phyloP scores from a whole-genome alignment of 306 rosid genomes.

The Quercus variabilis region DNA sequence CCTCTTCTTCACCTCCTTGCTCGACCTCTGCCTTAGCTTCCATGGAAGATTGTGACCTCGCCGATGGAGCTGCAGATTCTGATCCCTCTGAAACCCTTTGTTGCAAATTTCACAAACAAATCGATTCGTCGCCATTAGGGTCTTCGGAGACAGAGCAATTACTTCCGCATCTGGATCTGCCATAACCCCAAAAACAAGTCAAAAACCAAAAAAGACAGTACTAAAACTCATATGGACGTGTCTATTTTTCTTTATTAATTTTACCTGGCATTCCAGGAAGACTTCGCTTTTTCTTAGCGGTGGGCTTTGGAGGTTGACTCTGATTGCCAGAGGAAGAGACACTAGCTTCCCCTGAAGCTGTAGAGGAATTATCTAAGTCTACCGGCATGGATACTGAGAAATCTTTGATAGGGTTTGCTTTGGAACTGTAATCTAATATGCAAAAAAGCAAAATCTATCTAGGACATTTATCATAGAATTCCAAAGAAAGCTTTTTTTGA shows the following conservation, averaged over 20 bases:
- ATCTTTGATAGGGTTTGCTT: conserved; percentile 6
- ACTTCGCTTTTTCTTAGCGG: conserved; percentile 71
- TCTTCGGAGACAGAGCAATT: conserved; percentile 83
- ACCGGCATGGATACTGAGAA: conserved; percentile 46
- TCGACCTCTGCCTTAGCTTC: conserved; percentile 79
- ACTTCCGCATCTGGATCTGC: conserved; percentile 97
- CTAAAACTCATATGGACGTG: no score
- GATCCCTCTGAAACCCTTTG: conserved; percentile 95
- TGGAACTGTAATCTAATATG: conserved; percentile 16
- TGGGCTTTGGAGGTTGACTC: conserved; percentile 44
- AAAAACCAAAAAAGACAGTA: background rate
- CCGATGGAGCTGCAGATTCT: conserved; percentile 91
- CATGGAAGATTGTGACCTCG: conserved; percentile 93
- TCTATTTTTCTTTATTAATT: background rate
- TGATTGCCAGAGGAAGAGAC: conserved; percentile 72
- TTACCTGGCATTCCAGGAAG: conserved; percentile 99
- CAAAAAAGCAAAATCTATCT: conserved; percentile 22
- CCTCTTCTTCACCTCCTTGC: conserved; percentile 77
- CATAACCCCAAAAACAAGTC: background rate
- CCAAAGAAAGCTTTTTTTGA: conserved; percentile 28
- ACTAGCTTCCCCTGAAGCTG: conserved; percentile 83
- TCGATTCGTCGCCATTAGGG: conserved; percentile 79
- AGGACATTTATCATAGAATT: conserved; percentile 39
- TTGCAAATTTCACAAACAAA: conserved; percentile 91
- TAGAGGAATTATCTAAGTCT: conserved; percentile 67